A percentile compares a stretch with the other conserved stretches of the same genome.
Evolutionary conservation across 208 protist genomes (phyloP).

Genomic region (Leptomonas seymouri): DNA sequence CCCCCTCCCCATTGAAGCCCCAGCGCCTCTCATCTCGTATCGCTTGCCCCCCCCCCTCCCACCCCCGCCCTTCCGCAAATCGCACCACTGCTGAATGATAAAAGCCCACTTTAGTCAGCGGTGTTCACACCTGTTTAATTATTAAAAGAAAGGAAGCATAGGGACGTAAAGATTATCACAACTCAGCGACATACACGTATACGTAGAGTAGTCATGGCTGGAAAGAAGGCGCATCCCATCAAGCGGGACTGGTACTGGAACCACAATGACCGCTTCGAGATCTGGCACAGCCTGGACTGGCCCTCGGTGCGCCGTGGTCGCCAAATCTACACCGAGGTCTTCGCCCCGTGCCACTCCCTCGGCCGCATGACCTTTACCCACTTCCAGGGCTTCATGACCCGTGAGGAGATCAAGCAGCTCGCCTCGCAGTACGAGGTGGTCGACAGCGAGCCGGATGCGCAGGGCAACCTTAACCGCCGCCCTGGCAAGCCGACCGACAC

Average conservation of each 20-base stretch:
- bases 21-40: no score
- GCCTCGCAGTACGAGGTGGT: slow-evolving; percentile 93
- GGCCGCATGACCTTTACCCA: slow-evolving; percentile 97
- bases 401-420: slow-evolving; percentile 96
- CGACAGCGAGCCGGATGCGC: slow-evolving; percentile 95
- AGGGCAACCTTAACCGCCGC: slow-evolving; percentile 96
- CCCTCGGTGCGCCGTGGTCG: slow-evolving; percentile 95
- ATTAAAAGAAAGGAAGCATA: slow-evolving; percentile 33
- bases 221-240: slow-evolving; percentile 87
- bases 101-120: slow-evolving; percentile 12
- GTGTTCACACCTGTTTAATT: slow-evolving; percentile 3
- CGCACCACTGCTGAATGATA: background rate
- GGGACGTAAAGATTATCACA: slow-evolving; percentile 16
- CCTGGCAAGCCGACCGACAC: slow-evolving; percentile 97
- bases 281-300: slow-evolving; percentile 92
- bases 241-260: slow-evolving; percentile 92
- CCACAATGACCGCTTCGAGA: slow-evolving; percentile 87
- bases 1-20: no score
- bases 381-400: slow-evolving; percentile 97
- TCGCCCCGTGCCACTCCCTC: slow-evolving; percentile 97
- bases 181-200: background rate
- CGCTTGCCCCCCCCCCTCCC: no score
- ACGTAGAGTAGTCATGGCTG: slow-evolving; percentile 60
- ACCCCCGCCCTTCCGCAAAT: no score
- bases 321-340: slow-evolving; percentile 98